phyloP scores from a whole-genome alignment of 169 alveolate genomes.

The Plasmodium ovale region DNA sequence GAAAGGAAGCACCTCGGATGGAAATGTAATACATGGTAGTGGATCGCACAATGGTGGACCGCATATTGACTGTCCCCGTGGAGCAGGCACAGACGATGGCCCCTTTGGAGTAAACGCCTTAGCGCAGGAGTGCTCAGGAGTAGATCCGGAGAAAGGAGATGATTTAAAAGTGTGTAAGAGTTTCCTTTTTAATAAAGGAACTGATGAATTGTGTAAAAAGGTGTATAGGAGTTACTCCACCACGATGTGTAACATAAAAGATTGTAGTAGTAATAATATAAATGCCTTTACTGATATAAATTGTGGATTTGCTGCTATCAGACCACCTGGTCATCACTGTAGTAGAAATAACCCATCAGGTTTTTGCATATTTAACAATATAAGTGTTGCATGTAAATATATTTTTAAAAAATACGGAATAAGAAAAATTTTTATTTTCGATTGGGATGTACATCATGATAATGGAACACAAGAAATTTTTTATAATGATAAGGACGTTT shows the following conservation, averaged over 20 bases:
- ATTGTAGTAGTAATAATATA: not conserved
- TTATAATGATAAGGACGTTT: slow-evolving; percentile 76
- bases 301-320: slow-evolving; percentile 84
- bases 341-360: slow-evolving; percentile 86
- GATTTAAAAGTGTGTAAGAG: too few relatives aligned
- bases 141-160: too few relatives aligned
- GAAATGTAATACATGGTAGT: too few relatives aligned
- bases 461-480: slow-evolving; percentile 96
- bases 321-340: slow-evolving; percentile 88
- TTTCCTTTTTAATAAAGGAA: too few relatives aligned
- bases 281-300: slow-evolving; percentile 23
- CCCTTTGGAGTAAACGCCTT: too few relatives aligned
- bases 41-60: too few relatives aligned
- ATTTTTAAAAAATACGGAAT: slow-evolving; percentile 87
- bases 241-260: slow-evolving; percentile 35
- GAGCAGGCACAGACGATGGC: too few relatives aligned
- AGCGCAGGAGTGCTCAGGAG: too few relatives aligned
- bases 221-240: slow-evolving; percentile 55
- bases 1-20: too few relatives aligned
- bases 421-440: slow-evolving; percentile 92
- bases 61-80: too few relatives aligned
- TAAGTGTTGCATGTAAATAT: slow-evolving; percentile 94
- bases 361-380: slow-evolving; percentile 94
- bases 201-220: slow-evolving; percentile 14
- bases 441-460: slow-evolving; percentile 97